A percentile compares a stretch with the other conserved stretches of the same genome.
phyloP scores from a whole-genome alignment of 352 stramenopile species.

The Aphanomyces astaci region DNA sequence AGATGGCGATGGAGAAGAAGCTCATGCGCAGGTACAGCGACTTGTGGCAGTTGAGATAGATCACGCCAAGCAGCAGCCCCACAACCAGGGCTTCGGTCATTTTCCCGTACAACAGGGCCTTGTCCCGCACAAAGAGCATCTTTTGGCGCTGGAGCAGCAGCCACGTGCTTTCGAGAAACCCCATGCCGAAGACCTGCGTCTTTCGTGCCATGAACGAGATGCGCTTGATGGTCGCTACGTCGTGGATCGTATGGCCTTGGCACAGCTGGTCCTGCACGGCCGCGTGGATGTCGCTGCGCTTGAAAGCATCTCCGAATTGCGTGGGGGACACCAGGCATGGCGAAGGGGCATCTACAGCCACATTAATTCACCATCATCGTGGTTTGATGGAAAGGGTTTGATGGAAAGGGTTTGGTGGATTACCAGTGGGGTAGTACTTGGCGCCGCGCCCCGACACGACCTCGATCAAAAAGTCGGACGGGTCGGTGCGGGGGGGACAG shows the following conservation, averaged over 20 bases:
- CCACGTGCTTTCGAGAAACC: slow-evolving; percentile 39
- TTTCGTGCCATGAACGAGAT: slow-evolving; percentile 9
- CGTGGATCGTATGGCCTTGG: slow-evolving; percentile 25
- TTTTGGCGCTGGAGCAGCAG: slow-evolving; percentile 54
- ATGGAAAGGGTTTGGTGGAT: slow-evolving; percentile 25
- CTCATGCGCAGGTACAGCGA: slow-evolving; percentile 66
- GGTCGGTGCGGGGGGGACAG: slow-evolving; percentile 46
- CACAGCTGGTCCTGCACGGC: slow-evolving; percentile 41
- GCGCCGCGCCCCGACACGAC: slow-evolving; percentile 43
- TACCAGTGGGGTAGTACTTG: slow-evolving; percentile 30
- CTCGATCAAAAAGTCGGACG: slow-evolving; percentile 63
- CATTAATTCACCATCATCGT: background rate
- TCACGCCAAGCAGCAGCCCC: slow-evolving; percentile 67
- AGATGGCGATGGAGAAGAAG: slow-evolving; percentile 64
- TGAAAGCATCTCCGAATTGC: slow-evolving; percentile 52
- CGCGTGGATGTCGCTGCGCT: slow-evolving; percentile 45
- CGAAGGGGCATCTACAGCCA: background rate
- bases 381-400: slow-evolving; percentile 24
- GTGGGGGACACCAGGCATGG: slow-evolving; percentile 20
- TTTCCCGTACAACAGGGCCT: slow-evolving; percentile 53
- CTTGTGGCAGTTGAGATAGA: slow-evolving; percentile 50
- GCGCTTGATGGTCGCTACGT: slow-evolving; percentile 15
- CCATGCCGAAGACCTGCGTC: slow-evolving; percentile 37
- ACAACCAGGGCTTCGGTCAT: slow-evolving; percentile 61
- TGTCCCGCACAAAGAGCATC: slow-evolving; percentile 52